Conservation (phyloP, 139 green algal genomes). For the Spirogloea muscicola region DNA sequence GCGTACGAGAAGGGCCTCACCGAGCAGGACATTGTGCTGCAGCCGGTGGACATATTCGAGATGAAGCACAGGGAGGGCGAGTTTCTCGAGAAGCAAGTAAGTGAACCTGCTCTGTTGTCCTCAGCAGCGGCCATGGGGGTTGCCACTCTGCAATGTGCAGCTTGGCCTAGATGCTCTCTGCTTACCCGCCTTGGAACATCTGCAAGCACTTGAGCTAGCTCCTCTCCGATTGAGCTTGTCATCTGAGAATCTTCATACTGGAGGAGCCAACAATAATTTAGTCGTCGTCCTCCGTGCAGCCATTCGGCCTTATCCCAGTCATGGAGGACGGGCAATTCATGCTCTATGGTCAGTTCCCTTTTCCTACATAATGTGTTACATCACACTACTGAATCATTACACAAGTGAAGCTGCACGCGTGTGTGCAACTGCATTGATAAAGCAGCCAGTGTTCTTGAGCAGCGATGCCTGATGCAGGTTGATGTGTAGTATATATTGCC, state of each 20-base stretch:
- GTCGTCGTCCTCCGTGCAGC: conserved; percentile 14
- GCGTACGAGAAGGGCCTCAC: too few relatives aligned
- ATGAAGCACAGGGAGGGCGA: conserved; percentile 20
- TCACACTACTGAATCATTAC: too few relatives aligned
- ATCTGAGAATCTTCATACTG: background rate
- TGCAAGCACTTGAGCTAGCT: background rate
- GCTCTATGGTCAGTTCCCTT: conserved; percentile 3
- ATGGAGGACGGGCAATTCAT: conserved; percentile 25
- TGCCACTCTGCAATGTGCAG: too few relatives aligned
- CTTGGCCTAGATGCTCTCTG: background rate
- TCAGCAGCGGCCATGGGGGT: background rate
- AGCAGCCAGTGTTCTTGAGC: too few relatives aligned
- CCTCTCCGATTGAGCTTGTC: background rate
- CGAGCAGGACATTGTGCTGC: too few relatives aligned
- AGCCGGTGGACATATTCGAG: conserved; percentile 6
- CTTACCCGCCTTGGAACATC: background rate
- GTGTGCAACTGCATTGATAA: too few relatives aligned
- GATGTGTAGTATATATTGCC: background rate
- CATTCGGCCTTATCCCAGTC: conserved; percentile 29
- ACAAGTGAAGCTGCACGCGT: too few relatives aligned
- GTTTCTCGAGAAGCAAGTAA: conserved; percentile 22
- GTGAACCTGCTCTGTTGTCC: background rate
- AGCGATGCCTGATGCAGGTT: too few relatives aligned
- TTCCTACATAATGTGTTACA: background rate
- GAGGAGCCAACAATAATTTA: background rate